Evolutionary conservation across 108 stramenopile species (phyloP).

Genomic region (Skeletonema tropicum): DNA sequence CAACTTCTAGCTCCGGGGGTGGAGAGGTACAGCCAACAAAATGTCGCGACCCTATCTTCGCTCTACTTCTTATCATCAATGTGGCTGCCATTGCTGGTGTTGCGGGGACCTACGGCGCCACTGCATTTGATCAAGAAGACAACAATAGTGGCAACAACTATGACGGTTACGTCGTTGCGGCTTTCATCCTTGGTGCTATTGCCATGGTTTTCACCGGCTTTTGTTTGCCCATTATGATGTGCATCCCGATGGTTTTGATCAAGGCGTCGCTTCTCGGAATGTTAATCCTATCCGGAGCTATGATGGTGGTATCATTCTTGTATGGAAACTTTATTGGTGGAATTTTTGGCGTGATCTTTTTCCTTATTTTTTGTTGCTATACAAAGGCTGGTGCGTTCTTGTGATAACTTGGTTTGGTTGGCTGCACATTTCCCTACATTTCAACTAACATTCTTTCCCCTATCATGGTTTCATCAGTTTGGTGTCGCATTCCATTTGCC

Average conservation of each 20-base stretch:
- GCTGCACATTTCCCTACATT: background rate
- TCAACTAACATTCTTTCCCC: background rate
- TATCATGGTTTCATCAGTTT: conserved; percentile 15
- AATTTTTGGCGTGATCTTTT: conserved; percentile 69
- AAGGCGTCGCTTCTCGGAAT: conserved; percentile 74
- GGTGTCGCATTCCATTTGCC: conserved; percentile 83
- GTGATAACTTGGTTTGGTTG: background rate
- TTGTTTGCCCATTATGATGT: conserved; percentile 66
- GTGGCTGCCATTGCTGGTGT: conserved; percentile 67
- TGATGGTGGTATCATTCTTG: conserved; percentile 58
- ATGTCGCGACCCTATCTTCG: conserved; percentile 89
- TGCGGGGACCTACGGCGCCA: conserved; percentile 54
- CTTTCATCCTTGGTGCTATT: conserved; percentile 47
- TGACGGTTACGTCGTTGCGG: conserved; percentile 58
- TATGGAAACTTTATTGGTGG: conserved; percentile 55
- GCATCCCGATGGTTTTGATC: conserved; percentile 71
- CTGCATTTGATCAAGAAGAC: conserved; percentile 38
- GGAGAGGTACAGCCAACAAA: conserved; percentile 43
- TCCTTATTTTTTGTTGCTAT: conserved; percentile 65
- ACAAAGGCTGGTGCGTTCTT: conserved; percentile 51
- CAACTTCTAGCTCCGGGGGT: background rate
- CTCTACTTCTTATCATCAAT: conserved; percentile 67
- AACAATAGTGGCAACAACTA: conserved; percentile 42
- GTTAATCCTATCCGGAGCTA: conserved; percentile 52
- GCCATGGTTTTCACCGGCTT: conserved; percentile 56